A percentile compares a stretch with the other conserved stretches of the same genome.
These are phyloP conservation scores for Populus trichocarpa DNA, from an alignment of 441 rosid genomes.

Conservation along the genomic window DNA sequence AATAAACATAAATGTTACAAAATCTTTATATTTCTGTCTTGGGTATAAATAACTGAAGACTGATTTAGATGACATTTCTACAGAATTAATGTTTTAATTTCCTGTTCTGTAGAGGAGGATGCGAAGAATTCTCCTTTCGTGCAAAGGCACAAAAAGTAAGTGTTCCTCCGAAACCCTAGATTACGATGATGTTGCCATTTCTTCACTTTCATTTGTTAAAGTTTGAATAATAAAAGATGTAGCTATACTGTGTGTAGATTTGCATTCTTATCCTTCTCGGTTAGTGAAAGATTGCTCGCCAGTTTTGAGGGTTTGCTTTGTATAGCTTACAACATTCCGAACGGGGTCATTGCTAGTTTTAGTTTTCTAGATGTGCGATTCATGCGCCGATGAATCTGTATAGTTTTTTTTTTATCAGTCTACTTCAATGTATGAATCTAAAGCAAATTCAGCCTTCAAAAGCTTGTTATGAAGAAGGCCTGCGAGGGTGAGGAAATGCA, in stretches of 20 bases:
- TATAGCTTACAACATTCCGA: neutral
- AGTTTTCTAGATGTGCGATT: neutral
- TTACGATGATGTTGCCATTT: neutral
- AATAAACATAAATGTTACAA: neutral
- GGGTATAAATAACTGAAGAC: neutral
- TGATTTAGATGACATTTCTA: neutral
- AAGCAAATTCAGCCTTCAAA: no score
- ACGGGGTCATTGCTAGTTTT: no score
- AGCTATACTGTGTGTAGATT: no score
- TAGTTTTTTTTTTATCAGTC: neutral
- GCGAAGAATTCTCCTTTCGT: conserved; percentile 77
- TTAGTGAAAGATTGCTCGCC: neutral
- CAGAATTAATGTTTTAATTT: neutral
- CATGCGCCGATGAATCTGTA: neutral
- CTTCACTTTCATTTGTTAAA: neutral
- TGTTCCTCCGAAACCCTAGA: conserved; percentile 3
- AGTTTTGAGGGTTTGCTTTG: neutral
- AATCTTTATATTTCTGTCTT: neutral
- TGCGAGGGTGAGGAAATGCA: no score
- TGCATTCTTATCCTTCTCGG: neutral
- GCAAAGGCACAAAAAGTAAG: conserved; percentile 67
- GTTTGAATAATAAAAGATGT: neutral
- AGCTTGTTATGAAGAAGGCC: no score
- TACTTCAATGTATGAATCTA: neutral
- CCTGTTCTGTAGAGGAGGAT: conserved; percentile 62